These are phyloP conservation scores for Pseudocercospora ulei DNA, from an alignment of 2,329 filamentous ascomycete genomes.

Conservation along the genomic window DNA sequence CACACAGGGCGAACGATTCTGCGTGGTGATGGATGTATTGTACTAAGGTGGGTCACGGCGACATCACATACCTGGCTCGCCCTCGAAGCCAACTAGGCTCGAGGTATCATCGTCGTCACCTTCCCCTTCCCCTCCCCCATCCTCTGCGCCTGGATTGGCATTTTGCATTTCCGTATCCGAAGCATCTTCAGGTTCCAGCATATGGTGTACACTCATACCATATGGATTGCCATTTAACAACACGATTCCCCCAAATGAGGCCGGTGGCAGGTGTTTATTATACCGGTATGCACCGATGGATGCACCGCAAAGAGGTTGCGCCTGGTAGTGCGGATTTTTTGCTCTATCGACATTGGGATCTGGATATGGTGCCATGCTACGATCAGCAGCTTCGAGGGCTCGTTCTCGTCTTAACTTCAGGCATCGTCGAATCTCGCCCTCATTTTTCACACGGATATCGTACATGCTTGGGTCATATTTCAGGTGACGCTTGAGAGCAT, in stretches of 20 bases:
- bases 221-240: conserved; percentile 74
- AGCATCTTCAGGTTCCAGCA: conserved; percentile 62
- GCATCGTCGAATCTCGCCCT: conserved; percentile 20
- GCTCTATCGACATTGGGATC: conserved; percentile 31
- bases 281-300: conserved; percentile 87
- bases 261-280: conserved; percentile 75
- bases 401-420: conserved; percentile 33
- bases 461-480: conserved; percentile 57
- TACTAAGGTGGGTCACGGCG: neutral
- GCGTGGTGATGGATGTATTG: conserved; percentile 1
- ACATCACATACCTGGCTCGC: conserved; percentile 18
- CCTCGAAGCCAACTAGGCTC: conserved; percentile 40
- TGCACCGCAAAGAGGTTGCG: conserved; percentile 69
- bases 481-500: conserved; percentile 60
- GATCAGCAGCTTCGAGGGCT: conserved; percentile 19
- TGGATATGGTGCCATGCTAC: conserved; percentile 27
- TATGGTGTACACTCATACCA: conserved; percentile 94
- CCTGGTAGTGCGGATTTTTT: conserved; percentile 67
- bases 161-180: conserved; percentile 39
- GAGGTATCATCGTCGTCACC: conserved; percentile 32
- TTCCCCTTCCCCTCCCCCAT: conserved; percentile 28
- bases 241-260: conserved; percentile 81
- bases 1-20: neutral
- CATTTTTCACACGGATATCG: conserved; percentile 61
- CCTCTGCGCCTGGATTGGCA: conserved; percentile 32